A percentile compares a stretch with the other conserved stretches of the same genome.
These are phyloP conservation scores for Suhomyces chickasaworum DNA, from an alignment of 1,139 yeast species.

Conservation along the genomic window DNA sequence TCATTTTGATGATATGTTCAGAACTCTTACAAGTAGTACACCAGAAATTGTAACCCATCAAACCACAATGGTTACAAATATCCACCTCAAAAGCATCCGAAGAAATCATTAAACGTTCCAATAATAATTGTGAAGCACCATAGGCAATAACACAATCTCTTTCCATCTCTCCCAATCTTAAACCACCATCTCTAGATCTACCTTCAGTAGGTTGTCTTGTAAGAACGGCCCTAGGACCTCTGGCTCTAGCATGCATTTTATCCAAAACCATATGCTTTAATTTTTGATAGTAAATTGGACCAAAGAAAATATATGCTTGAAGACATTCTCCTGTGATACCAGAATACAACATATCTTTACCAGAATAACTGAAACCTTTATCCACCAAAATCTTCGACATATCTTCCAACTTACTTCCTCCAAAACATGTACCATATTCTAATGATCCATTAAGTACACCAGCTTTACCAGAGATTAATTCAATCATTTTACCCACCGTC, in stretches of 20 bases:
- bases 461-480: constrained; percentile 93
- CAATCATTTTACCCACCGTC: constrained; percentile 99
- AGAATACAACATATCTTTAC: constrained; percentile 97
- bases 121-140: constrained; percentile 97
- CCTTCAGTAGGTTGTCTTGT: constrained; percentile 99
- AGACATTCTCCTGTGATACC: constrained; percentile 98
- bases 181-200: constrained; percentile 99
- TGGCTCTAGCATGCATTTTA: constrained; percentile 99
- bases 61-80: constrained; percentile 96
- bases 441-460: constrained; percentile 91
- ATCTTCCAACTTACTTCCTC: constrained; percentile 92
- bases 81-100: constrained; percentile 98
- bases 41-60: constrained; percentile 93
- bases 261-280: constrained; percentile 98
- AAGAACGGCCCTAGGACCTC: constrained; percentile 97
- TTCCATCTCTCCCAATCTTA: constrained; percentile 99
- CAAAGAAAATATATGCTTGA: constrained; percentile 97
- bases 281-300: constrained; percentile 97
- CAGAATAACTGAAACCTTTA: constrained; percentile 91
- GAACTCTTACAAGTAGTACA: constrained; percentile 92
- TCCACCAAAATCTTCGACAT: constrained; percentile 93
- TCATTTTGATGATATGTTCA: constrained; percentile 87
- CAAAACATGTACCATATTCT: constrained; percentile 97
- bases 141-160: constrained; percentile 99
- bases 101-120: constrained; percentile 97